These are phyloP conservation scores for Chlorociboria aeruginascens DNA, from an alignment of 495 filamentous ascomycete genomes.

Conservation along the genomic window DNA sequence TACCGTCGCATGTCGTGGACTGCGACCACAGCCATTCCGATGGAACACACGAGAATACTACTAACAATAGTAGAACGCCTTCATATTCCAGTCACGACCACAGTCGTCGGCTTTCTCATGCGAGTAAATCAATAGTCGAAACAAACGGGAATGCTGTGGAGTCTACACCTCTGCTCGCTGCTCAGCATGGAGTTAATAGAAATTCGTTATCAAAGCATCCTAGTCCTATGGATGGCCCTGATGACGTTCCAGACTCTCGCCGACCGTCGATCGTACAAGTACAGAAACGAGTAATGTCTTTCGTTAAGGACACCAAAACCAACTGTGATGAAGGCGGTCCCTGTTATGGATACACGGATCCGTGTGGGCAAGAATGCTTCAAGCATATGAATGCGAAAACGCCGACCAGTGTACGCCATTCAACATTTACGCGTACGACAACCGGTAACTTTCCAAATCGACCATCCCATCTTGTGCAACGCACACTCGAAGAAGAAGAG, in stretches of 20 bases:
- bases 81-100: conserved; percentile 13
- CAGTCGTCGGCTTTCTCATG: conserved; percentile 1
- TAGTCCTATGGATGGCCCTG: background rate
- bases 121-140: background rate
- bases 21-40: conserved; percentile 75
- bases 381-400: conserved; percentile 10
- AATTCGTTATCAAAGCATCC: background rate
- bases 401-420: conserved; percentile 1
- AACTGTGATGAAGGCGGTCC: conserved; percentile 64
- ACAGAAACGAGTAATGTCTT: conserved; percentile 43
- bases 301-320: conserved; percentile 55
- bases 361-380: conserved; percentile 75
- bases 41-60: conserved; percentile 20
- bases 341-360: conserved; percentile 76
- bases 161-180: conserved; percentile 25
- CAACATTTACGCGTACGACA: background rate
- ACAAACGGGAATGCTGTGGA: conserved; percentile 22
- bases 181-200: conserved; percentile 3
- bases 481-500: background rate
- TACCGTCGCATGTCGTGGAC: conserved; percentile 89
- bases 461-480: background rate
- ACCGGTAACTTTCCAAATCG: conserved; percentile 10
- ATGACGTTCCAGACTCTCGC: background rate
- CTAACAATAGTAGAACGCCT: conserved; percentile 16
- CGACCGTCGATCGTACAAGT: conserved; percentile 29